Evolutionary conservation across 176 grass and related monocot species (phyloP), one percentile per base, ranked within the genome.

Genomic region (Phyllostachys edulis): DNA sequence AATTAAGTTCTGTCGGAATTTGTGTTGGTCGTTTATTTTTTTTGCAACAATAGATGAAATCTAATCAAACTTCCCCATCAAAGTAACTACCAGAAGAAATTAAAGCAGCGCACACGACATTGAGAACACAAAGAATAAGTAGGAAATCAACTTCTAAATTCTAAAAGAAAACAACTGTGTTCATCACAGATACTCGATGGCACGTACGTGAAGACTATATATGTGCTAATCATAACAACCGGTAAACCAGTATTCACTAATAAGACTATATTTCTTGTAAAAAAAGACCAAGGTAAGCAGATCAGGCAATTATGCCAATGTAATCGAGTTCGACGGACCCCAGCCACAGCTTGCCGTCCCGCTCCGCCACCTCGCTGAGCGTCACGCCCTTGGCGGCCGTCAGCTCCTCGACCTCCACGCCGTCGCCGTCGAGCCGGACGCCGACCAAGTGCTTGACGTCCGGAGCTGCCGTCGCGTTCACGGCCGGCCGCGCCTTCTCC

Each of bases 401-500:
- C 56, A 23, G 56, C 56, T 59, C 21, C 56, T 23, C 21, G 8
- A 59, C 21, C 21, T 23, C 4, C 10, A 61, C 4, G 23, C 23
- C 23, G 36, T 66, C 13, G 45, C 67, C 69, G 52, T 20, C 7
- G 32, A 94, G 39, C 50, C 85, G 91, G 9, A 88, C 41, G 0
- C 84, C 92, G 29, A 88, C 77, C 9, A 78, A 2, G 55, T 82
- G 80, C n/a, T 82, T 82, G 26, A n/a, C 41, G 32, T 34, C 32
- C 20, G 56, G 84, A 82, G 68, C 26, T 4, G 80, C 40, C 14
- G 7, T 23, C 61, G 67, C 5, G 7, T n/a, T 3, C 15, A 14
- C 21, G 32, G 24, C 18, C 1, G 57, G 57, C 4, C 42, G 7
- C 11, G 62, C 23, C 82, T 68, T 94, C 11, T 87, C 78, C 11